A percentile compares a stretch with the other conserved stretches of the same genome.
Conservation (phyloP, 495 filamentous ascomycete species). For the Zalerion maritima region DNA sequence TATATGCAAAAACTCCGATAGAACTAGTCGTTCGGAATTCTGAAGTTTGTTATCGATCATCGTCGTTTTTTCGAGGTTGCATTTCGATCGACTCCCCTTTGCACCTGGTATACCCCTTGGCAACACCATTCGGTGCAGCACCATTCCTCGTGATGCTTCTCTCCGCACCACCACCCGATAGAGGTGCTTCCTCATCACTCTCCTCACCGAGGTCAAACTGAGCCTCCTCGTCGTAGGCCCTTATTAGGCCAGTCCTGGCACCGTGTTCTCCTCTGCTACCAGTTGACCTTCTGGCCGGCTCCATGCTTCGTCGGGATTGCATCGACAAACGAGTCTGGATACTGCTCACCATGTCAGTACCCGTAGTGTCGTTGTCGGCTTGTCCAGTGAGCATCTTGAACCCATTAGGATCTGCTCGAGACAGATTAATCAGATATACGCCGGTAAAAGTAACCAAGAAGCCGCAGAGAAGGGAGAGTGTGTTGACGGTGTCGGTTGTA, state of each 20-base stretch:
- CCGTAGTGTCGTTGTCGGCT: conserved; percentile 56
- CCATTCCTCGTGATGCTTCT: too few relatives aligned
- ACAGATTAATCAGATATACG: conserved; percentile 92
- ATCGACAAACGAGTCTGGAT: conserved; percentile 81
- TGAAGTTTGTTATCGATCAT: conserved; percentile 7
- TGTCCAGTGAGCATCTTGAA: conserved; percentile 48
- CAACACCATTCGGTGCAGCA: too few relatives aligned
- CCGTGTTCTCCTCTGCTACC: conserved; percentile 43
- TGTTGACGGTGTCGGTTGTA: conserved; percentile 85
- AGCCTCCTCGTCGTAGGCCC: conserved; percentile 64
- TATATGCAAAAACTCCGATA: too few relatives aligned
- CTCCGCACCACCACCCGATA: too few relatives aligned
- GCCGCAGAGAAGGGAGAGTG: conserved; percentile 79
- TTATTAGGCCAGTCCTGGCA: conserved; percentile 70
- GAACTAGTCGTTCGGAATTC: too few relatives aligned
- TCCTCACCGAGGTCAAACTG: conserved; percentile 53
- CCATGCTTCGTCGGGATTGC: conserved; percentile 58
- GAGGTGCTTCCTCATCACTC: conserved; percentile 44
- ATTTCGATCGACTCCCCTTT: conserved; percentile 31
- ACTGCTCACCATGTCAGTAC: conserved; percentile 81
- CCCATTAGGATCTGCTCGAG: conserved; percentile 78
- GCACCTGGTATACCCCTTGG: too few relatives aligned
- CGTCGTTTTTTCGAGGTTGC: conserved; percentile 21
- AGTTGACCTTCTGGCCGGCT: conserved; percentile 33
- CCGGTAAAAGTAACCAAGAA: conserved; percentile 96